Evolutionary conservation across 441 rosid genomes (phyloP).

Genomic region (Geranium incanum): DNA sequence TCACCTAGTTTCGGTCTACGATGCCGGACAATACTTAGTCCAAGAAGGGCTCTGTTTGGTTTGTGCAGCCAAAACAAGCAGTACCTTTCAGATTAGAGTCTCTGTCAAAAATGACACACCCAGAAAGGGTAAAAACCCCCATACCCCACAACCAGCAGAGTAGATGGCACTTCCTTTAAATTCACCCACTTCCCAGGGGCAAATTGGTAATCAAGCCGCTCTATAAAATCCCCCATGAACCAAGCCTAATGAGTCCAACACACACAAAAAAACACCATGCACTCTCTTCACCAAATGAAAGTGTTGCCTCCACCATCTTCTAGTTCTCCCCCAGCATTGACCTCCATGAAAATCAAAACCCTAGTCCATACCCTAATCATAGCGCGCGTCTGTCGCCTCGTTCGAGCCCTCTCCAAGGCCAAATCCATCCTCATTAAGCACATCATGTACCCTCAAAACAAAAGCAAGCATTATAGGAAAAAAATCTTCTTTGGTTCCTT

Average conservation of each 20-base stretch:
- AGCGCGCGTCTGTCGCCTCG: constrained; percentile 41
- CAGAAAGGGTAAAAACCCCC: constrained; percentile 13
- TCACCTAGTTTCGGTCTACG: too few species aligned
- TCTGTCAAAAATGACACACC: constrained; percentile 14
- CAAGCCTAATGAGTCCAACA: constrained; percentile 16
- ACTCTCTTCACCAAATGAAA: constrained; percentile 12
- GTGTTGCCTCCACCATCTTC: constrained; percentile 6
- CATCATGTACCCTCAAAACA: constrained; percentile 31
- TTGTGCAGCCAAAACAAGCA: neutral
- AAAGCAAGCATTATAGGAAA: constrained; percentile 27
- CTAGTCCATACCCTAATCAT: constrained; percentile 42
- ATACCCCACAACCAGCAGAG: constrained; percentile 22
- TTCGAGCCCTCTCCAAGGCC: constrained; percentile 50
- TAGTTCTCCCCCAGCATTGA: constrained; percentile 38
- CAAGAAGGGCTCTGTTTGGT: neutral
- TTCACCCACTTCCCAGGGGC: constrained; percentile 36
- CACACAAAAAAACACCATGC: constrained; percentile 32
- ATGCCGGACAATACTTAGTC: neutral
- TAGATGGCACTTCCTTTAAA: constrained; percentile 31
- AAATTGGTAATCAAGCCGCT: constrained; percentile 27
- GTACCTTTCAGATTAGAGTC: neutral
- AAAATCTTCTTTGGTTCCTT: constrained; percentile 61
- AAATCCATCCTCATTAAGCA: constrained; percentile 39
- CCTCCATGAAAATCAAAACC: constrained; percentile 52
- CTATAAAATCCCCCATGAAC: constrained; percentile 24